phyloP scores from a whole-genome alignment of 1,139 yeast species.

The Candida glucosophila region DNA sequence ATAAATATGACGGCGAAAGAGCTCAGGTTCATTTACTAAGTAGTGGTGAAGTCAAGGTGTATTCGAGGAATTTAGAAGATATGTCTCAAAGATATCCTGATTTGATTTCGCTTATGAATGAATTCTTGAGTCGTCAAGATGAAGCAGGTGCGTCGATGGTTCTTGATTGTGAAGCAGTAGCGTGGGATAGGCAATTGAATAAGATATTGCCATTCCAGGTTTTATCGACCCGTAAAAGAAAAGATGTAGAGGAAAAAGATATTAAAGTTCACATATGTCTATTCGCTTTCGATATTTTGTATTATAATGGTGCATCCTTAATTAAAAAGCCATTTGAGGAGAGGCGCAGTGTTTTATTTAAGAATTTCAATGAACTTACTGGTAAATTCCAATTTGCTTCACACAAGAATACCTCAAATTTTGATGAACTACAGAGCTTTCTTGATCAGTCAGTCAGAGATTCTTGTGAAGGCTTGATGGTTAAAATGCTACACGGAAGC shows the following conservation, averaged over 20 bases:
- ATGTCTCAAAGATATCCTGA: conserved; percentile 97
- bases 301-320: conserved; percentile 61
- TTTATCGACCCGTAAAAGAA: conserved; percentile 84
- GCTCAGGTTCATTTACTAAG: conserved; percentile 81
- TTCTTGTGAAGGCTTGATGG: conserved; percentile 95
- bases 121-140: conserved; percentile 38
- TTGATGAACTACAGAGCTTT: conserved; percentile 77
- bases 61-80: conserved; percentile 92
- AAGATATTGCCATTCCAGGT: conserved; percentile 91
- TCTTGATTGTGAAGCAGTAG: conserved; percentile 97
- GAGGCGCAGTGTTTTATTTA: conserved; percentile 54
- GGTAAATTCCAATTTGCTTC: conserved; percentile 85
- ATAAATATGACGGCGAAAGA: conserved; percentile 96
- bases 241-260: conserved; percentile 80
- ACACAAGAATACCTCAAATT: conserved; percentile 58
- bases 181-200: conserved; percentile 73
- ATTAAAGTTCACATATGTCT: conserved; percentile 87
- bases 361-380: conserved; percentile 50
- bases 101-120: conserved; percentile 58
- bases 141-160: conserved; percentile 45
- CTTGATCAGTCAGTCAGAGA: conserved; percentile 85
- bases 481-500: conserved; percentile 72
- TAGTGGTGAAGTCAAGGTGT: conserved; percentile 65
- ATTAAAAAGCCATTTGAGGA: conserved; percentile 62
- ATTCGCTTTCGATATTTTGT: conserved; percentile 83